phyloP scores from a whole-genome alignment of 164 flowering plant species.

The Magnolia officinalis region DNA sequence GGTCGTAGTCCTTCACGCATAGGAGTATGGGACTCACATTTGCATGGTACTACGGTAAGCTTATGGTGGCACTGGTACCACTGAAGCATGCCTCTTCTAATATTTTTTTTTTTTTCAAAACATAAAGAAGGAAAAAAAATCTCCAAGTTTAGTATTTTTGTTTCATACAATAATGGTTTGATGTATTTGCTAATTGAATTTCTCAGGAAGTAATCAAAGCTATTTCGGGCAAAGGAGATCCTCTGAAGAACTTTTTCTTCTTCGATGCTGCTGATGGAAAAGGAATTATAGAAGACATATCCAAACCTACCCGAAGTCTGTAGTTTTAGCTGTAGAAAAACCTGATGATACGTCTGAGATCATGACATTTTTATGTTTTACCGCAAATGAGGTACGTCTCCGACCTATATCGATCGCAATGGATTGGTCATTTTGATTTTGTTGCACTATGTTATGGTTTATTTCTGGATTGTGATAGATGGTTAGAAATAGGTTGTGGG shows the following conservation, averaged over 20 bases:
- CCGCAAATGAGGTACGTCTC: not conserved
- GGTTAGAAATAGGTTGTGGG: too few species aligned
- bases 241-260: conserved; percentile 88
- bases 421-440: not conserved
- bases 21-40: too few species aligned
- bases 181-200: conserved; percentile 2
- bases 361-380: not conserved
- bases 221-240: conserved; percentile 92
- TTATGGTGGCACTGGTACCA: too few species aligned
- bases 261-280: conserved; percentile 86
- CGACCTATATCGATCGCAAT: not conserved
- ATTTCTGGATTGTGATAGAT: too few species aligned
- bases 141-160: not conserved
- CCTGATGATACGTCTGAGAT: not conserved
- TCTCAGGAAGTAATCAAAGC: conserved; percentile 91
- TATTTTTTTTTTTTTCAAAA: too few species aligned
- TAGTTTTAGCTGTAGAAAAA: conserved; percentile 5
- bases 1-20: too few species aligned
- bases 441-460: too few species aligned
- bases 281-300: conserved; percentile 83
- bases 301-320: conserved; percentile 18
- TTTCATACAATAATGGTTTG: not conserved
- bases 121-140: too few species aligned
- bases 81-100: too few species aligned
- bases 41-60: too few species aligned